Percentiles rank a stretch among this genome's conserved stretches.
phyloP scores from a whole-genome alignment of 179 eudicot genomes.

The Monotropa hypopitys region DNA sequence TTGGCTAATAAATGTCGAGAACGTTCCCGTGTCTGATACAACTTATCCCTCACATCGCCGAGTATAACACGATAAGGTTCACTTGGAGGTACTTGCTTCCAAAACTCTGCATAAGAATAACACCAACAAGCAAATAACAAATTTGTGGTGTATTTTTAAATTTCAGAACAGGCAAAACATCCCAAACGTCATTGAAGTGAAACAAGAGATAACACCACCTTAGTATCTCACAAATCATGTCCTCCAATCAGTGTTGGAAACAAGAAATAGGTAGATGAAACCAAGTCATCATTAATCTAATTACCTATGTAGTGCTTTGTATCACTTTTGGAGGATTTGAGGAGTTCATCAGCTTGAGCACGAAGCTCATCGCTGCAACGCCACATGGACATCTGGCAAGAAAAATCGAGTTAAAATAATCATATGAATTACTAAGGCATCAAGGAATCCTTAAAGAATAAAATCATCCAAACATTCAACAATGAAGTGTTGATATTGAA shows the following conservation, averaged over 20 bases:
- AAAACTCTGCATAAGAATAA: conserved; percentile 52
- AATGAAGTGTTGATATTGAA: conserved; percentile 7
- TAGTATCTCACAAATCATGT: background rate
- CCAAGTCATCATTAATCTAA: background rate
- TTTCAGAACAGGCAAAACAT: background rate
- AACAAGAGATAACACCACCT: background rate
- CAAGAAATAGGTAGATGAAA: background rate
- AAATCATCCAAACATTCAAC: background rate
- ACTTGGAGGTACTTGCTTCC: conserved; percentile 80
- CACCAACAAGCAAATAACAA: background rate
- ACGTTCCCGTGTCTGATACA: conserved; percentile 84
- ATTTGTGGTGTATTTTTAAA: background rate
- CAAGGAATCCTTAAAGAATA: background rate
- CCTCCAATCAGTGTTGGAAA: background rate
- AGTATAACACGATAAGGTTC: conserved; percentile 92
- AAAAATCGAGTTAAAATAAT: conserved; percentile 1
- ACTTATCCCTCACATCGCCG: conserved; percentile 84
- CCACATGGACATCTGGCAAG: conserved; percentile 84
- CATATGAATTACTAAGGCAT: background rate
- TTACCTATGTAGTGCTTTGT: conserved; percentile 88
- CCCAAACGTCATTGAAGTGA: conserved; percentile 2
- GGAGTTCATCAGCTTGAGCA: conserved; percentile 58
- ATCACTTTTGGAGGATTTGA: conserved; percentile 57
- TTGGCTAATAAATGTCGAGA: conserved; percentile 69
- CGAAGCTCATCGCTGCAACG: conserved; percentile 94